A percentile compares a stretch with the other conserved stretches of the same genome.
These are phyloP conservation scores for Candida pseudoglaebosa DNA, from an alignment of 805 yeast genomes.

Conservation along the genomic window DNA sequence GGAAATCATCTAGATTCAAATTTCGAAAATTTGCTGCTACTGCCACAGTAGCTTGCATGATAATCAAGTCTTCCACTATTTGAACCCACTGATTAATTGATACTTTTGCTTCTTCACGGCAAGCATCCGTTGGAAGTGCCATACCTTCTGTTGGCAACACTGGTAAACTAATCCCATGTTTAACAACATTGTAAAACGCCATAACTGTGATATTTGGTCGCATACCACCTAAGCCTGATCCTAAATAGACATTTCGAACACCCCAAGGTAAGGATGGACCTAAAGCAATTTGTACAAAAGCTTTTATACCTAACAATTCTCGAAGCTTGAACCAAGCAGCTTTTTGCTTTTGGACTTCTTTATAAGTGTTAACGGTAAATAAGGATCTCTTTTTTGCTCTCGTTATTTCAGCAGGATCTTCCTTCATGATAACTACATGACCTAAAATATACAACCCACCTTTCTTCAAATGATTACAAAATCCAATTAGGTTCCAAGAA, in stretches of 20 bases:
- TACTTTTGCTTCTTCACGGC: constrained; percentile 67
- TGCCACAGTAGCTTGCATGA: constrained; percentile 89
- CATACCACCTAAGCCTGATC: constrained; percentile 99
- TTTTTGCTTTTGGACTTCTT: constrained; percentile 68
- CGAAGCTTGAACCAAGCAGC: constrained; percentile 82
- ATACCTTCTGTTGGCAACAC: constrained; percentile 13
- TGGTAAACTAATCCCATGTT: constrained; percentile 34
- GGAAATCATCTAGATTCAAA: constrained; percentile 55
- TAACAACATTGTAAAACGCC: constrained; percentile 74
- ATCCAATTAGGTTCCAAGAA: constrained; percentile 85
- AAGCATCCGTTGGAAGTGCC: constrained; percentile 71
- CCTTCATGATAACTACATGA: constrained; percentile 73
- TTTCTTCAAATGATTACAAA: constrained; percentile 91
- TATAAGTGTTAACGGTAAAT: constrained; percentile 43
- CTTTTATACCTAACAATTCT: constrained; percentile 75
- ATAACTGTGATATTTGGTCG: constrained; percentile 90
- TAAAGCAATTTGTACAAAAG: constrained; percentile 88
- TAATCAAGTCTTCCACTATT: constrained; percentile 80
- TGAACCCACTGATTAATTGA: constrained; percentile 85
- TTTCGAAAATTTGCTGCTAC: constrained; percentile 83
- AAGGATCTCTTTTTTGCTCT: constrained; percentile 35
- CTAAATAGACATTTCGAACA: constrained; percentile 83
- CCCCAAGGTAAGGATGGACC: constrained; percentile 94
- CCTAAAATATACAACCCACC: constrained; percentile 93
- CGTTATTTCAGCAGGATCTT: constrained; percentile 16